phyloP scores from a whole-genome alignment of 2,329 filamentous ascomycete species.

The Aspergillus ibericus region DNA sequence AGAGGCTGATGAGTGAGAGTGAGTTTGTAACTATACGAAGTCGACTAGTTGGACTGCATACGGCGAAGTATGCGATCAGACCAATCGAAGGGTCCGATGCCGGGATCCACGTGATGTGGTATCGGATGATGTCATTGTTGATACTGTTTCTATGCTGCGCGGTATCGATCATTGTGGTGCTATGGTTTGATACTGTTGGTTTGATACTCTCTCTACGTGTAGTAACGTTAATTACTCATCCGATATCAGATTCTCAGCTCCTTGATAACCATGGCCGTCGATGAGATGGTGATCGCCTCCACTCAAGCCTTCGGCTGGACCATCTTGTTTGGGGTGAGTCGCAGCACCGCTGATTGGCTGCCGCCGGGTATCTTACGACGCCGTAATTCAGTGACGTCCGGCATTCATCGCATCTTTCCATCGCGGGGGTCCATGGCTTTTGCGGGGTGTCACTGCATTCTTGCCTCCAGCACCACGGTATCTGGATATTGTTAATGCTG shows the following conservation, averaged over 20 bases:
- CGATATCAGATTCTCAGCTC: too few relatives aligned
- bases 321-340: slow-evolving; percentile 2
- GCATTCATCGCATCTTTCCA: not conserved
- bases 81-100: not conserved
- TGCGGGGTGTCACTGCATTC: not conserved
- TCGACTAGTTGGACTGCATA: not conserved
- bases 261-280: not conserved
- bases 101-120: not conserved
- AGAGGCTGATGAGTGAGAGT: not conserved
- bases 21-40: not conserved
- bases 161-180: not conserved
- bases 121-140: not conserved
- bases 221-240: too few relatives aligned
- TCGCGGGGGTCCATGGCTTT: not conserved
- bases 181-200: too few relatives aligned
- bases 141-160: too few relatives aligned
- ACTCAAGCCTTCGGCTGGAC: slow-evolving; percentile 1
- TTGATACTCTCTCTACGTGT: not conserved
- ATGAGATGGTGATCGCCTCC: not conserved
- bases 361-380: not conserved
- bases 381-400: not conserved
- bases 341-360: not conserved
- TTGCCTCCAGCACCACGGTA: not conserved
- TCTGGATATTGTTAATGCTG: too few relatives aligned
- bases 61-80: not conserved